phyloP scores from a whole-genome alignment of 148 eudicot species.

The Cornus kousa region DNA sequence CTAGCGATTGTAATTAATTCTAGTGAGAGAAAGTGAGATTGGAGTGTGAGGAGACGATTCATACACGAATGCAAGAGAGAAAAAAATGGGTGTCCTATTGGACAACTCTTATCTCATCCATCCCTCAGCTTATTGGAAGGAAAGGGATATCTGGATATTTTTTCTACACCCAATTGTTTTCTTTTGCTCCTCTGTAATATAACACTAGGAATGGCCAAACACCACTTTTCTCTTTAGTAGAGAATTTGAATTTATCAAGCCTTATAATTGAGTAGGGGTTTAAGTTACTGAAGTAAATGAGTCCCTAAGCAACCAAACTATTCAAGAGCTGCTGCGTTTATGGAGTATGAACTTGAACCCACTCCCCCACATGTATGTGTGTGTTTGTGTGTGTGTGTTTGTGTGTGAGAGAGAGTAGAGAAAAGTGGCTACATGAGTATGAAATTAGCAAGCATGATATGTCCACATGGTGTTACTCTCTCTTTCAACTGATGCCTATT shows the following conservation, averaged over 20 bases:
- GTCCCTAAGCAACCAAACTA: neutral
- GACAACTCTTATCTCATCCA: conserved; percentile 31
- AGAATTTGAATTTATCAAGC: no score
- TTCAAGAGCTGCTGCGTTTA: neutral
- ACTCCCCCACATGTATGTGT: neutral
- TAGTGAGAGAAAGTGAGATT: conserved; percentile 5
- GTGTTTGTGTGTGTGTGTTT: no score
- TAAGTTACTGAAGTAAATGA: no score
- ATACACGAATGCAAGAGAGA: conserved; percentile 25
- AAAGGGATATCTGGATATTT: conserved; percentile 13
- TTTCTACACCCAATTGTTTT: neutral
- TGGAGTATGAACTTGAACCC: neutral
- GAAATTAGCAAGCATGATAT: no score
- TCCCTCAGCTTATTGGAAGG: conserved; percentile 17
- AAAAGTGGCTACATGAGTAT: no score
- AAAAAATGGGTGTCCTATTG: neutral
- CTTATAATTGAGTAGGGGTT: no score
- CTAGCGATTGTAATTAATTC: neutral
- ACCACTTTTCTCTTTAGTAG: no score
- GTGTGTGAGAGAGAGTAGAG: neutral
- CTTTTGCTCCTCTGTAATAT: conserved; percentile 3
- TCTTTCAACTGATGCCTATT: no score
- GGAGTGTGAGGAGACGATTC: conserved; percentile 29
- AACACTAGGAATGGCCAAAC: conserved; percentile 21
- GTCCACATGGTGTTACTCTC: neutral